These are phyloP conservation scores for Claviceps sp. DNA, from an alignment of 2,329 filamentous ascomycete species.

Conservation along the genomic window DNA sequence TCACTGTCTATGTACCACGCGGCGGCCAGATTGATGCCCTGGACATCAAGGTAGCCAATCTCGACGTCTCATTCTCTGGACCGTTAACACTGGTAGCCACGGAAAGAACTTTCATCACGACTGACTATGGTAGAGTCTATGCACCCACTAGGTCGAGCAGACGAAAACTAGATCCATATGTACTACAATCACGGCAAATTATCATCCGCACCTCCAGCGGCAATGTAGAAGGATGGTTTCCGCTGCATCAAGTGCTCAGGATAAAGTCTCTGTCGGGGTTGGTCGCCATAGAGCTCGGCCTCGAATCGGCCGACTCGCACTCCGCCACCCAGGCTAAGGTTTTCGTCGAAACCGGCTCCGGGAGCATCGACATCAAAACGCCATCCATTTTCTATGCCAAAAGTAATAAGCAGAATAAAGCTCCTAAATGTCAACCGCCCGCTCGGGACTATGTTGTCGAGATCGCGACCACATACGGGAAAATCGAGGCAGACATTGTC, in stretches of 20 bases:
- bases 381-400: not conserved
- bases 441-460: not conserved
- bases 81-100: conserved; percentile 24
- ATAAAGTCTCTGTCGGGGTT: conserved; percentile 30
- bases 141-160: conserved; percentile 11
- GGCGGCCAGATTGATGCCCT: conserved; percentile 24
- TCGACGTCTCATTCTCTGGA: conserved; percentile 26
- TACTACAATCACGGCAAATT: conserved; percentile 29
- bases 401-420: too few species aligned
- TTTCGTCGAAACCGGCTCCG: not conserved
- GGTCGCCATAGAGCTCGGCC: conserved; percentile 12
- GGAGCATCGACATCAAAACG: not conserved
- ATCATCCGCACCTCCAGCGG: conserved; percentile 30
- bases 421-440: not conserved
- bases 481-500: conserved; percentile 20
- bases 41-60: conserved; percentile 21
- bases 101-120: conserved; percentile 18
- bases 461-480: not conserved
- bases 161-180: conserved; percentile 20
- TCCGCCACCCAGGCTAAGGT: not conserved
- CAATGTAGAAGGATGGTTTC: conserved; percentile 33
- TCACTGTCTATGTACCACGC: conserved; percentile 33
- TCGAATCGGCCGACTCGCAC: not conserved
- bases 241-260: conserved; percentile 34
- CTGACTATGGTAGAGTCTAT: conserved; percentile 20